Evolutionary conservation across 2,329 filamentous ascomycete genomes (phyloP).

Genomic region (Fusarium acutatum): DNA sequence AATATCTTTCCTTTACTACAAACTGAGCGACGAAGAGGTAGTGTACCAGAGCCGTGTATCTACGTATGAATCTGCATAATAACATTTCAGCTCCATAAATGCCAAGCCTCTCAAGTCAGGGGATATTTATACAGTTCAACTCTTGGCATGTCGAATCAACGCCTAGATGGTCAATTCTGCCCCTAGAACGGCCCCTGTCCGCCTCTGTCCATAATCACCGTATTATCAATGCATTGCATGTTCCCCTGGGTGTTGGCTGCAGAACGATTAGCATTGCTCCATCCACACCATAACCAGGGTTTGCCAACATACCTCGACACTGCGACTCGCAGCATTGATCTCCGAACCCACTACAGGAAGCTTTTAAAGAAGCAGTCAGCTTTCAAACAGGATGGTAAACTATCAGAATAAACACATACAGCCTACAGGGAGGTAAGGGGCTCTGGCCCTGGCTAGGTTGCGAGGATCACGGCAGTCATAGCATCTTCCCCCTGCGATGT

Average conservation of each 20-base stretch:
- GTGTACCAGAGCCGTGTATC: background rate
- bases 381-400: background rate
- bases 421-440: background rate
- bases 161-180: background rate
- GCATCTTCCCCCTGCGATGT: background rate
- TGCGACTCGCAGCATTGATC: background rate
- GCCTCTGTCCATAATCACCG: background rate
- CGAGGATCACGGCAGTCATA: background rate
- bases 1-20: background rate
- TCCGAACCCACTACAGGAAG: background rate
- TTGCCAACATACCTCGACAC: background rate
- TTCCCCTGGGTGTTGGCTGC: background rate
- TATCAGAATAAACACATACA: background rate
- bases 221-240: background rate
- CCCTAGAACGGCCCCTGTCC: background rate
- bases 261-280: background rate
- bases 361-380: background rate
- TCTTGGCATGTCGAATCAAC: background rate
- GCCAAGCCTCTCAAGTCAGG: background rate
- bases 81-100: too few species aligned
- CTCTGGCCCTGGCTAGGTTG: too few species aligned
- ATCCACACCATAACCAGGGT: fast-evolving
- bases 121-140: too few species aligned
- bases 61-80: background rate
- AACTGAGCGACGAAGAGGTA: background rate